phyloP scores from a whole-genome alignment of 331 rosid genomes.

The Telfairia occidentalis region DNA sequence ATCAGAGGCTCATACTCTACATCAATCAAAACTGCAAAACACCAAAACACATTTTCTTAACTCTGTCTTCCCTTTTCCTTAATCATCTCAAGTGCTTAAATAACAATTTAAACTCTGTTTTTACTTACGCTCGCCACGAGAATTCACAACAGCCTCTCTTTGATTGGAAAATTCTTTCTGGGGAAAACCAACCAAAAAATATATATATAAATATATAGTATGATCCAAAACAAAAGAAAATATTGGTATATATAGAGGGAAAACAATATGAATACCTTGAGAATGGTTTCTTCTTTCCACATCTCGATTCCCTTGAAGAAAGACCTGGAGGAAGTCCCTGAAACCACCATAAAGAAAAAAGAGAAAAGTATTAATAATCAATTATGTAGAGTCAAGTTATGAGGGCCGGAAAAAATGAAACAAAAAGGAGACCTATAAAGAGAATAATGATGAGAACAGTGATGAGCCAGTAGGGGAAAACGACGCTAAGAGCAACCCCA shows the following conservation, averaged over 20 bases:
- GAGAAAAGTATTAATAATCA: not conserved
- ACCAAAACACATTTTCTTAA: not conserved
- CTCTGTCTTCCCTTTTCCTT: not conserved
- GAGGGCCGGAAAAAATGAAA: not conserved
- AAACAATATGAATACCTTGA: slow-evolving; percentile 30
- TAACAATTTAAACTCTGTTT: not conserved
- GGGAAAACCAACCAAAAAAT: not conserved
- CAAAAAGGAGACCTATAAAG: slow-evolving; percentile 40
- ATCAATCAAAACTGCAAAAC: slow-evolving; percentile 54
- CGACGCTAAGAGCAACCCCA: slow-evolving; percentile 79
- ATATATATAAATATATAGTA: not conserved
- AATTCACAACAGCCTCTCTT: slow-evolving; percentile 29
- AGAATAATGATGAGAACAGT: slow-evolving; percentile 78
- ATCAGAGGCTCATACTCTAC: slow-evolving; percentile 43
- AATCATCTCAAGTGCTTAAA: not conserved
- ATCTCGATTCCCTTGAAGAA: slow-evolving; percentile 59
- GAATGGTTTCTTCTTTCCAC: slow-evolving; percentile 80
- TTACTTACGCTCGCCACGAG: slow-evolving; percentile 62
- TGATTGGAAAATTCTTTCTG: slow-evolving; percentile 52
- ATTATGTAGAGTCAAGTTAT: not conserved
- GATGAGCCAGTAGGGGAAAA: slow-evolving; percentile 94
- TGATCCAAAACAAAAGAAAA: not conserved
- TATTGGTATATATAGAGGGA: not conserved
- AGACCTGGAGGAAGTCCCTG: slow-evolving; percentile 87
- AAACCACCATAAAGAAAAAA: not conserved